Evolutionary conservation across 1,284 basidiomycete species (phyloP).

Genomic region (Tranzscheliella williamsii): DNA sequence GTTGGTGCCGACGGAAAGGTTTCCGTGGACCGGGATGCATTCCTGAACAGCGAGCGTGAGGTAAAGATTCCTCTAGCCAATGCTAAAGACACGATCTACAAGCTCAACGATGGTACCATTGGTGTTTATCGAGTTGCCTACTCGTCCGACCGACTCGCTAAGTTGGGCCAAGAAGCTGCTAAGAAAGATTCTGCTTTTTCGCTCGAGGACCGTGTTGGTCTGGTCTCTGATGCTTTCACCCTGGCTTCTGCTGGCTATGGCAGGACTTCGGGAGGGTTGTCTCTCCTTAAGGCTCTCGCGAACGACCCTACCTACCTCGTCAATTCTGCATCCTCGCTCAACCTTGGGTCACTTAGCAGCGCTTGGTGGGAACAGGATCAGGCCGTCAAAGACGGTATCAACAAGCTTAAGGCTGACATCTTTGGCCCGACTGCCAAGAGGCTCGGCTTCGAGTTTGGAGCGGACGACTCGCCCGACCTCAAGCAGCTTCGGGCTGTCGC

Average conservation of each 20-base stretch:
- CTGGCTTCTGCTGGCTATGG: constrained; percentile 79
- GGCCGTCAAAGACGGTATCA: constrained; percentile 63
- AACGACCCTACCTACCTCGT: constrained; percentile 61
- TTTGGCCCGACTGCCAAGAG: constrained; percentile 78
- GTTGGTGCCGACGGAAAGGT: constrained; percentile 68
- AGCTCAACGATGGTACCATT: constrained; percentile 84
- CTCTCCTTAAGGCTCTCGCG: constrained; percentile 71
- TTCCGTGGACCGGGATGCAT: constrained; percentile 69
- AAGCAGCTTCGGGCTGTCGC: constrained; percentile 78
- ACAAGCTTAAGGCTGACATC: constrained; percentile 64
- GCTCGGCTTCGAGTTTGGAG: constrained; percentile 77
- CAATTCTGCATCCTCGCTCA: constrained; percentile 37
- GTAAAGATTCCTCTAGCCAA: constrained; percentile 69
- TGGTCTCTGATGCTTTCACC: constrained; percentile 79
- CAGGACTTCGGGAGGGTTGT: constrained; percentile 76
- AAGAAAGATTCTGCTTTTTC: constrained; percentile 72
- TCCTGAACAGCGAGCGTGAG: constrained; percentile 73
- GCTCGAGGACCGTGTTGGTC: constrained; percentile 81
- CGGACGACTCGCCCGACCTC: constrained; percentile 73
- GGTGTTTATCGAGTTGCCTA: constrained; percentile 92
- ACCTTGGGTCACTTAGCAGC: constrained; percentile 57
- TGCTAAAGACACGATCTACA: constrained; percentile 69
- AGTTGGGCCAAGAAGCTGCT: constrained; percentile 78
- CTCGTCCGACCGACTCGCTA: constrained; percentile 75
- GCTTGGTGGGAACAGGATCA: constrained; percentile 85